phyloP scores from a whole-genome alignment of 1,284 basidiomycete genomes.

The Trichosporon sp. region DNA sequence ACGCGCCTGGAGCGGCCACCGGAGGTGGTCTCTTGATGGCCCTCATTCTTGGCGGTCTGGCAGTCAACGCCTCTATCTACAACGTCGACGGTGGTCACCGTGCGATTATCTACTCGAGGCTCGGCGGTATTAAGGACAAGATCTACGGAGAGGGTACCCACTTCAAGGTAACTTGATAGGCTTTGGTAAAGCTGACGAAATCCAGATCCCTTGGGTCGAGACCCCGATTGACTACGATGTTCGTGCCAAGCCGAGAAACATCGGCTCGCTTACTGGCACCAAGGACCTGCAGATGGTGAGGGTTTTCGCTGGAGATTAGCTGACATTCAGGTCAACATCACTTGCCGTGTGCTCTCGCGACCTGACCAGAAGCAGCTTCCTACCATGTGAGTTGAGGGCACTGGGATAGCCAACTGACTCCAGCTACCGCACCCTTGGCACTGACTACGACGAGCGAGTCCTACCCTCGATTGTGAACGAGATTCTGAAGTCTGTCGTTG shows the following conservation, averaged over 20 bases:
- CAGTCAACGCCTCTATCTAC: constrained; percentile 82
- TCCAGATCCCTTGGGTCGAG: constrained; percentile 81
- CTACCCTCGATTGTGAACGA: constrained; percentile 93
- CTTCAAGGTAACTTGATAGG: constrained; percentile 59
- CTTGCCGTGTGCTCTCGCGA: constrained; percentile 93
- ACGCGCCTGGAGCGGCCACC: constrained; percentile 61
- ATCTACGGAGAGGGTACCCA: constrained; percentile 95
- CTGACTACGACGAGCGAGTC: constrained; percentile 96
- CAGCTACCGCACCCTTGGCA: constrained; percentile 82
- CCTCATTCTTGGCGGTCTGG: constrained; percentile 73
- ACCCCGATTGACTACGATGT: constrained; percentile 94
- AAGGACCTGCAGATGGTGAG: constrained; percentile 92
- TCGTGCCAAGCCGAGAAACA: constrained; percentile 93
- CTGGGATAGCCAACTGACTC: constrained; percentile 2
- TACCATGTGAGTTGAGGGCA: constrained; percentile 65
- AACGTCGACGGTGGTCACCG: constrained; percentile 99
- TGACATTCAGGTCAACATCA: constrained; percentile 55
- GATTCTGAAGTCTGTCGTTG: constrained; percentile 94
- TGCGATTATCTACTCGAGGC: constrained; percentile 93
- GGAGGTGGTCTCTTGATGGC: constrained; percentile 73
- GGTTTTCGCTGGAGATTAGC: background rate
- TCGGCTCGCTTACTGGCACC: constrained; percentile 94
- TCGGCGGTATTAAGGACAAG: constrained; percentile 74
- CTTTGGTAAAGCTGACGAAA: background rate
- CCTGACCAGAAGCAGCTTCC: constrained; percentile 73